A percentile compares a stretch with the other conserved stretches of the same genome.
Conservation (phyloP, 352 stramenopile genomes). For the Globisporangium cederbergense region DNA sequence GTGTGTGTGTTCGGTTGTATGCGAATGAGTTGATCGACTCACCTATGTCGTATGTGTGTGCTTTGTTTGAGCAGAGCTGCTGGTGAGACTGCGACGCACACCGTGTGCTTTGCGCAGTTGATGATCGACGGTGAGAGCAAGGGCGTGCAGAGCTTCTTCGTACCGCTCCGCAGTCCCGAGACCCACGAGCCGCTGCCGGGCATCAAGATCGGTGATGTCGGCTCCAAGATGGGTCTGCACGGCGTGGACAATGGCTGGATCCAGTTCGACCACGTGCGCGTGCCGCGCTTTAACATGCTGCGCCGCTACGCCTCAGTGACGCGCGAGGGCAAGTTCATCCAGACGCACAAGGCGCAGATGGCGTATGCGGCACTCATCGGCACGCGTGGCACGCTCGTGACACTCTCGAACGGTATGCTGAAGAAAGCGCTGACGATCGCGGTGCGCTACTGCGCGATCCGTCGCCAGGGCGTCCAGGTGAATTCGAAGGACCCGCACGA, state of each 20-base stretch:
- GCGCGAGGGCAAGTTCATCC: constrained; percentile 53
- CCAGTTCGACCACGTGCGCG: constrained; percentile 67
- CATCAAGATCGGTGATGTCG: constrained; percentile 62
- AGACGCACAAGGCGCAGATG: constrained; percentile 12
- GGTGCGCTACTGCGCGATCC: constrained; percentile 93
- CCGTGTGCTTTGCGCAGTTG: background rate
- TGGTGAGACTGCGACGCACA: background rate
- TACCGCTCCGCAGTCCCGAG: constrained; percentile 89
- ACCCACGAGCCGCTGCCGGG: constrained; percentile 51
- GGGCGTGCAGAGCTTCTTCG: constrained; percentile 95
- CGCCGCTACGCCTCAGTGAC: constrained; percentile 60
- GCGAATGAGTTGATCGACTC: background rate
- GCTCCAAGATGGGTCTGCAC: constrained; percentile 66
- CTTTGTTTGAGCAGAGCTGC: background rate
- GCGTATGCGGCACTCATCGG: background rate
- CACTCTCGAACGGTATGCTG: constrained; percentile 33
- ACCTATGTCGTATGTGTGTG: background rate
- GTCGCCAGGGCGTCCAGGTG: constrained; percentile 81
- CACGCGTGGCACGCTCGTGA: constrained; percentile 69
- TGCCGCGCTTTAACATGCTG: constrained; percentile 77
- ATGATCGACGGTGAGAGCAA: background rate
- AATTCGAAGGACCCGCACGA: constrained; percentile 34
- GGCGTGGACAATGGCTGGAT: constrained; percentile 77
- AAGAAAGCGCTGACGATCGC: constrained; percentile 90
- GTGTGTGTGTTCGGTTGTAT: background rate